Evolutionary conservation across 2,329 filamentous ascomycete species (phyloP), one percentile per base, ranked within the genome.

Genomic region (Pseudohalonectria lignicola): DNA sequence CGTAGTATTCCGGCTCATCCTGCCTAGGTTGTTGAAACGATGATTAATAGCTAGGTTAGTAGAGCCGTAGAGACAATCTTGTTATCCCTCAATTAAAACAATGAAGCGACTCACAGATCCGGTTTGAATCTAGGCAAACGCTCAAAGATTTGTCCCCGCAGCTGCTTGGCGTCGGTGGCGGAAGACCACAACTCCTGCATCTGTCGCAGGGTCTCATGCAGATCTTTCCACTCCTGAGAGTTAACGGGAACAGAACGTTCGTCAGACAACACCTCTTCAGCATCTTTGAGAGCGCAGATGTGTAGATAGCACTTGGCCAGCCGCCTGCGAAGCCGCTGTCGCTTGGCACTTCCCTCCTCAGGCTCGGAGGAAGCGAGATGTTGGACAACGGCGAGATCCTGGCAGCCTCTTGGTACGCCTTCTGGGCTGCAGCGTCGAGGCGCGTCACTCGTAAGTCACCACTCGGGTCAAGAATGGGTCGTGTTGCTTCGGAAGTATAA

Each of bases 261-360:
- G 9, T 2, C 15, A 10, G 39, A 13, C 4, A 43, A 15, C 31
- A 41, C 36, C 11, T 43, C 31, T 4, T 36, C 20, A 12, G 47
- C 47, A 16, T 41, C 30, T 12, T 37, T 39, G 4, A 46, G 36
- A 5, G 40, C 28, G 23, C 29, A 30, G 1, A 39, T 34, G 30
- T 51, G 39, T 10, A 47, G 19, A 26, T 45, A 40, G 34, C 46
- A 46, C 25, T 50, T 52, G 18, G 35, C 46, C 10, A 51, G 37
- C 3, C 48, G 43, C 7, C 34, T 33, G 29, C 42, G 37, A 10
- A 40, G 40, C 31, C 12, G 41, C 41, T 18, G 41, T 34, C 13
- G 41, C 26, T 18, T 19, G 5, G 12, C 23, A 16, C 7, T 15
- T 46, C 33, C 16, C 49, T 47, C 33, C 41, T 42, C 37, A 51